phyloP scores from a whole-genome alignment of 1,139 yeast species.

The Saccharomyces hybrid region DNA sequence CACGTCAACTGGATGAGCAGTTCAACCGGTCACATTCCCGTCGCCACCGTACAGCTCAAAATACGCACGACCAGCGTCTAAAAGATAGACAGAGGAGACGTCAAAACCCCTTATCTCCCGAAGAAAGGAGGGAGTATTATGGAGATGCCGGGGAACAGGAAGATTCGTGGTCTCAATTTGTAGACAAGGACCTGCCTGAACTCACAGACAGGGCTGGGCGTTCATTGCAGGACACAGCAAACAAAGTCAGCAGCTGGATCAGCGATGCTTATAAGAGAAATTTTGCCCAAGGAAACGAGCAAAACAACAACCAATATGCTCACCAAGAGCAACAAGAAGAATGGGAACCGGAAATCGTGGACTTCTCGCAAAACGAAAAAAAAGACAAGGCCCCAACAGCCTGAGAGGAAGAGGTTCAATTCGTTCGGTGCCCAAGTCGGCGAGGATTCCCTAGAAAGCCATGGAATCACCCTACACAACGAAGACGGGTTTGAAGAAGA shows the following conservation, averaged over 20 bases:
- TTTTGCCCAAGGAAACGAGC: slow-evolving; percentile 20
- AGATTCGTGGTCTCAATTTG: slow-evolving; percentile 58
- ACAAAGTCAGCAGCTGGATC: slow-evolving; percentile 76
- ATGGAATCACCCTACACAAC: slow-evolving; percentile 46
- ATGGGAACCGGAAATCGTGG: slow-evolving; percentile 2
- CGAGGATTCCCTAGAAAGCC: slow-evolving; percentile 53
- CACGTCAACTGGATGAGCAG: slow-evolving; percentile 70
- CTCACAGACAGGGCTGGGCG: slow-evolving; percentile 62
- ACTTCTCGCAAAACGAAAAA: neutral
- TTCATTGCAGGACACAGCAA: slow-evolving; percentile 78
- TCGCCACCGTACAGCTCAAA: slow-evolving; percentile 8
- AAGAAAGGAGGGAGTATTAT: slow-evolving; percentile 24
- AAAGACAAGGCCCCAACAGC: slow-evolving; percentile 7
- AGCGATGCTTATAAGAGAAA: slow-evolving; percentile 45
- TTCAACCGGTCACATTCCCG: slow-evolving; percentile 35
- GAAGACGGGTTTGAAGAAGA: slow-evolving; percentile 36
- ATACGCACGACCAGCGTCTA: slow-evolving; percentile 16
- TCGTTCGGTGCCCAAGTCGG: slow-evolving; percentile 33
- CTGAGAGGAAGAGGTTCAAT: slow-evolving; percentile 31
- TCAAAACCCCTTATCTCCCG: slow-evolving; percentile 16
- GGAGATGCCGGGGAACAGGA: slow-evolving; percentile 34
- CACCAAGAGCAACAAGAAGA: slow-evolving; percentile 11
- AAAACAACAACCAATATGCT: slow-evolving; percentile 15
- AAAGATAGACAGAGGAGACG: slow-evolving; percentile 24
- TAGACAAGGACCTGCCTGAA: slow-evolving; percentile 55